Evolutionary conservation across 108 stramenopile genomes (phyloP), one percentile per base, ranked within the genome.

Genomic region (Fistulifera pelliculosa): DNA sequence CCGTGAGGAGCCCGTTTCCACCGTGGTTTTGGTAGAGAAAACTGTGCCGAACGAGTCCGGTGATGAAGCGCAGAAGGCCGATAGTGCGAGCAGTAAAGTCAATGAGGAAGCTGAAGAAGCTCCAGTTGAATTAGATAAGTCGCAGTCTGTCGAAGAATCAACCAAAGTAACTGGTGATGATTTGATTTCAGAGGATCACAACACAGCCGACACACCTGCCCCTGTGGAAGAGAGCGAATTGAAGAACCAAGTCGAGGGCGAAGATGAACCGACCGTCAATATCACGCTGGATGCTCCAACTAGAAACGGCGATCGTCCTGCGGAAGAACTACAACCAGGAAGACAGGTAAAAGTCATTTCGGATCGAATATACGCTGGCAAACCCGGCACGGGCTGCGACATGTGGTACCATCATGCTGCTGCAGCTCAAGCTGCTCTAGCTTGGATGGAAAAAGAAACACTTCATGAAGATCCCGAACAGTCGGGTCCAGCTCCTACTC

Each of bases 401-500:
- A 64, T 49, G 26, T 79, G 66, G 66, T 71, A 66, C 19, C 45
- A 79, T 54, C 78, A 79, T 49, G 64, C 65, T 31, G 78, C 69
- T 18, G 78, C 78, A 4, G 65, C 56, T 28, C 28, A 60, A 35
- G 79, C 75, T 2, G 68, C 70, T 11, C 25, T 38, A 0, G n/a
- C 42, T 19, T 66, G 70, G 51, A 64, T 49, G 21, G 57, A 54
- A 21, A 74, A 64, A 14, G 31, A 35, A 35, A 8, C 31, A 3
- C 3, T 35, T 35, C 31, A 35, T 8, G 31, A 35, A 35, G 68
- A 68, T 12, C 58, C 64, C 21, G 41, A 19, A 23, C 48, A 15
- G 27, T 58, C 23, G 51, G 31, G 31, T 35, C 31, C 31, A 8
- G 27, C 18, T 8, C n/a, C 48, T 47, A 28, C 38, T 58, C 17